Percentiles rank a stretch among this genome's conserved stretches.
Conservation (phyloP, 805 yeast species). For the Candida pini region DNA sequence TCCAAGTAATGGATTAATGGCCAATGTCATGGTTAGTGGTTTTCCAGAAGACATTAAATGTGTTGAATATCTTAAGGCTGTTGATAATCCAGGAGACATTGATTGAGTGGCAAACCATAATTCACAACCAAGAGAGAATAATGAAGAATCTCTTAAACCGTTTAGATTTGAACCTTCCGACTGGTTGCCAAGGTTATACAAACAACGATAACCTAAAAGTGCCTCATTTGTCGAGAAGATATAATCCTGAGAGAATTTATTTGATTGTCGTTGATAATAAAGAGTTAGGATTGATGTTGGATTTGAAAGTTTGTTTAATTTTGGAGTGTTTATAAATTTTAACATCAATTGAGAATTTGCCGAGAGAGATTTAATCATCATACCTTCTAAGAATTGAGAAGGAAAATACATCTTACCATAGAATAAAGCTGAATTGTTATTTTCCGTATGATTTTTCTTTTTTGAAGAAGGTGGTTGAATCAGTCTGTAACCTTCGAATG, state of each 20-base stretch:
- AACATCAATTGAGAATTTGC: slow-evolving; percentile 58
- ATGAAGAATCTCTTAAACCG: slow-evolving; percentile 24
- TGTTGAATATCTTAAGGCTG: slow-evolving; percentile 80
- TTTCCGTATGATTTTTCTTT: slow-evolving; percentile 1
- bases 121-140: slow-evolving; percentile 76
- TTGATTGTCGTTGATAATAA: slow-evolving; percentile 65
- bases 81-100: slow-evolving; percentile 85
- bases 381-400: slow-evolving; percentile 79
- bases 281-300: slow-evolving; percentile 49
- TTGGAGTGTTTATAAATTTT: slow-evolving; percentile 65
- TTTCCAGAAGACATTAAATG: slow-evolving; percentile 75
- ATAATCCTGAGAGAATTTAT: slow-evolving; percentile 62
- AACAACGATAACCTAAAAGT: slow-evolving; percentile 70
- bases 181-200: slow-evolving; percentile 54
- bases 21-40: slow-evolving; percentile 82
- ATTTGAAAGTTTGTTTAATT: slow-evolving; percentile 21
- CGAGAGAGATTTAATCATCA: slow-evolving; percentile 63
- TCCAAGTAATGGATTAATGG: slow-evolving; percentile 86
- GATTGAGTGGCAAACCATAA: slow-evolving; percentile 80
- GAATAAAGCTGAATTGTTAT: slow-evolving; percentile 38
- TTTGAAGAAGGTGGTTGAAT: slow-evolving; percentile 23
- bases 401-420: slow-evolving; percentile 91
- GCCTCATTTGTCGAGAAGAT: slow-evolving; percentile 82
- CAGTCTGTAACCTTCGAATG: slow-evolving; percentile 61
- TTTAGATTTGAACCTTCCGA: slow-evolving; percentile 2